phyloP scores from a whole-genome alignment of 805 yeast species.

The Wickerhamiella brachini region DNA sequence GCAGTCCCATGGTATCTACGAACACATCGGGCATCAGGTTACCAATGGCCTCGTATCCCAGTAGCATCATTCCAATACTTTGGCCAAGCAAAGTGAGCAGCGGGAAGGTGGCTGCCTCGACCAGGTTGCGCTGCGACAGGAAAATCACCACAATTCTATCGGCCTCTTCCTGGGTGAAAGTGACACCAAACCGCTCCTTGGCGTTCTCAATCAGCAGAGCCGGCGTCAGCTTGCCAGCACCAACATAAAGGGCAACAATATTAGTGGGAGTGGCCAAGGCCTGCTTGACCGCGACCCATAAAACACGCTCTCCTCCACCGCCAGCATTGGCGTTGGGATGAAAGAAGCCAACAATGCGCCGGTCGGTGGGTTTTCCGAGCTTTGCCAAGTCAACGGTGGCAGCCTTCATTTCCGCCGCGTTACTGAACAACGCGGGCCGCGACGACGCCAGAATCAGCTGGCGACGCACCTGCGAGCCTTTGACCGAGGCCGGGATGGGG shows the following conservation, averaged over 20 bases:
- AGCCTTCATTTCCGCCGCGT: conserved; percentile 9
- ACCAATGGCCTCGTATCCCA: conserved; percentile 57
- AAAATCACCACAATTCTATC: conserved; percentile 48
- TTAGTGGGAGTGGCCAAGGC: conserved; percentile 40
- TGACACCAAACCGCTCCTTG: conserved; percentile 36
- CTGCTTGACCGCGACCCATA: conserved; percentile 82
- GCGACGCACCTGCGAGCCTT: conserved; percentile 26
- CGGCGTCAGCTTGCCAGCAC: conserved; percentile 34
- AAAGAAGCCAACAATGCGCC: conserved; percentile 66
- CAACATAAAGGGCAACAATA: conserved; percentile 60
- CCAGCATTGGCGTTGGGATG: conserved; percentile 95
- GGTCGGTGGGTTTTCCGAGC: conserved; percentile 11
- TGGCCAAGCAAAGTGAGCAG: conserved; percentile 76
- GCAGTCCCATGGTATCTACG: conserved; percentile 90
- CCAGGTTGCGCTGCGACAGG: conserved; percentile 40
- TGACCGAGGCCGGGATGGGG: conserved; percentile 13
- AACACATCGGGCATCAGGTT: conserved; percentile 72
- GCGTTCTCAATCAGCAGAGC: conserved; percentile 31
- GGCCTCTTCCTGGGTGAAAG: conserved; percentile 34
- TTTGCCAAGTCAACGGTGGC: conserved; percentile 6
- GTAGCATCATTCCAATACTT: conserved; percentile 59
- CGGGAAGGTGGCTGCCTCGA: conserved; percentile 64
- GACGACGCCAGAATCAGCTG: conserved; percentile 25
- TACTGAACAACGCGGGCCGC: conserved; percentile 21
- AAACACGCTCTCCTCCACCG: conserved; percentile 95